Percentiles rank a stretch among this genome's conserved stretches.
phyloP scores from a whole-genome alignment of 305 asterid species.

The Petunia hybrid region DNA sequence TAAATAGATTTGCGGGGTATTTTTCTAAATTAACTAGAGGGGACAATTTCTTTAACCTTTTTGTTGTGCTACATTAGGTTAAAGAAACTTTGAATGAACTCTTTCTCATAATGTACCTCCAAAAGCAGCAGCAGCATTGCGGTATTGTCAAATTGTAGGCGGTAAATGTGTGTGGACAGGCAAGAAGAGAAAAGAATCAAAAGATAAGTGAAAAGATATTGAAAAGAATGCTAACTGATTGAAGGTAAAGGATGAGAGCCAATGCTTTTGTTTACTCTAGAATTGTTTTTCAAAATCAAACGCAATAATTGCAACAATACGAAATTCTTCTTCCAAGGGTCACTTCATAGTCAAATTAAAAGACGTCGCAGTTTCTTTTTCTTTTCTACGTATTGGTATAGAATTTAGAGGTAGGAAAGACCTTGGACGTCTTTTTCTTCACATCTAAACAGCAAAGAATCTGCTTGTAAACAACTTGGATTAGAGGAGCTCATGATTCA shows the following conservation, averaged over 20 bases:
- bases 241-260: background rate
- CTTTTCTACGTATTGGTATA: background rate
- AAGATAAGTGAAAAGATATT: background rate
- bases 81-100: too few species aligned
- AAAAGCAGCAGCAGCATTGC: too few species aligned
- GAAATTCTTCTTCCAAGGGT: background rate
- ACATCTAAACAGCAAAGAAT: too few species aligned
- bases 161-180: background rate
- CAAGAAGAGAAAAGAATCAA: background rate
- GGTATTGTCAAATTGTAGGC: background rate
- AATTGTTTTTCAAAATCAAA: background rate
- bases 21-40: background rate
- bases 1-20: background rate
- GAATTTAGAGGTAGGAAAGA: background rate
- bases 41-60: background rate
- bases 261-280: background rate
- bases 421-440: background rate
- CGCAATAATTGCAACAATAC: conserved; percentile 12
- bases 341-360: too few species aligned
- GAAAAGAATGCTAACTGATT: background rate
- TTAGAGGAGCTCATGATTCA: too few species aligned
- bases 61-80: background rate
- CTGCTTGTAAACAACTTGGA: too few species aligned
- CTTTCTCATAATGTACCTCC: too few species aligned
- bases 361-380: too few species aligned